Evolutionary conservation across 192 early-diverging fungal genomes (phyloP), one percentile per base, ranked within the genome.

Genomic region (Entomortierella beljakovae): DNA sequence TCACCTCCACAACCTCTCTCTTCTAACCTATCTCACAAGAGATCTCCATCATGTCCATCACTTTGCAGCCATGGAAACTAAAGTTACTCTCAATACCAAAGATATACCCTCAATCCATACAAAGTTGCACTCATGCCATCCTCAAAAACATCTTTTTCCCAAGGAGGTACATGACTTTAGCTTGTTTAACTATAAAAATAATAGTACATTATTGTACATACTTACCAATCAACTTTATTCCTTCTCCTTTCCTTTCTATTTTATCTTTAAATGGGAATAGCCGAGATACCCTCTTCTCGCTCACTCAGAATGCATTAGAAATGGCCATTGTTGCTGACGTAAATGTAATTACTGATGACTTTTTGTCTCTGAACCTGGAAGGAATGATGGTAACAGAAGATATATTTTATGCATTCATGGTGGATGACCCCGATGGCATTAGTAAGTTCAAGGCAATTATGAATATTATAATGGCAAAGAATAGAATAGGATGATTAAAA

Each of bases 281-380:
- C 53, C 61, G 62, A 13, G 82, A 82, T 31, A 76, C 76, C n/a
- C 88, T 92, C 52, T 92, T 92, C 55, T 85, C 82, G 23, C 87
- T 86, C 66, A 91, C 91, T 3, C 90, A 92, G 59, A 92, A 91
- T 76, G 81, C 89, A 11, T 82, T 88, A 51, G 91, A 92, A 42
- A 81, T 92, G 0, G 89, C 88, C 37, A 87, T 92, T 57, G 81
- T 92, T 18, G 89, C 89, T 3, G 86, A 88, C 43, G 69, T 84
- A 6, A 82, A 85, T 13, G 79, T 84, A 2, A 87, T 90, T 62
- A 75, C 82, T 29, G 66, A 83, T 9, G 88, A 91, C 43, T 92
- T 92, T 64, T 49, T 85, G 55, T 76, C 79, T 32, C 80, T 56
- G 34, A 54, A 69, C 2, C 84, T 84, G 54, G 72, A 79, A 15